These are phyloP conservation scores for Phlyctochytrium arcticum DNA, from an alignment of 192 early-diverging fungal genomes.

Conservation along the genomic window DNA sequence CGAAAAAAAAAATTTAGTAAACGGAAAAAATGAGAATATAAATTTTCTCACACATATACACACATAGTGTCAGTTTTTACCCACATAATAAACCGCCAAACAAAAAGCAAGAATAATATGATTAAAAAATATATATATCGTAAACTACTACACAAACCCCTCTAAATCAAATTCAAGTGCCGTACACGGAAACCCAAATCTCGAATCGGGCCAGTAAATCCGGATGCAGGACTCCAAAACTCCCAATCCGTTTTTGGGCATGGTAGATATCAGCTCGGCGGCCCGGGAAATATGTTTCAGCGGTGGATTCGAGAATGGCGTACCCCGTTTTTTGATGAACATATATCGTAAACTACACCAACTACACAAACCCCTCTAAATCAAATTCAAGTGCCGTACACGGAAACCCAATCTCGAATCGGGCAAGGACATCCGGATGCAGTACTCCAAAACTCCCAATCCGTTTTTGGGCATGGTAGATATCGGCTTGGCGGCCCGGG, in stretches of 20 bases:
- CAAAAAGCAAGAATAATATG: no score
- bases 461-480: conserved; percentile 57
- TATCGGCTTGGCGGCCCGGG: conserved; percentile 85
- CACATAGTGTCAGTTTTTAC: no score
- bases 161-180: conserved; percentile 94
- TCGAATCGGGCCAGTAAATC: conserved; percentile 82
- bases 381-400: conserved; percentile 90
- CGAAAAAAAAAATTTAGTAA: no score
- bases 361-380: conserved; percentile 87
- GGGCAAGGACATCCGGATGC: conserved; percentile 83
- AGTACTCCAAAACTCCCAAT: conserved; percentile 89
- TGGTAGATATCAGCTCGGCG: conserved; percentile 85
- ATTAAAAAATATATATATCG: no score
- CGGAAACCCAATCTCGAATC: conserved; percentile 82
- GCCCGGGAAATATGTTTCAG: conserved; percentile 92
- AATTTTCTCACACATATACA: no score
- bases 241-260: conserved; percentile 61
- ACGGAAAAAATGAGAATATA: no score
- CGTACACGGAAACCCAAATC: conserved; percentile 78
- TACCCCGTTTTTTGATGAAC: no score
- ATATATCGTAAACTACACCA: no score
- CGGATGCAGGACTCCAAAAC: conserved; percentile 91
- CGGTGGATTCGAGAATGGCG: no score
- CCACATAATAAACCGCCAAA: no score
- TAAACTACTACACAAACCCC: conserved; percentile 90